Conservation (phyloP, 805 yeast species). For the Hanseniaspora guilliermondii region DNA sequence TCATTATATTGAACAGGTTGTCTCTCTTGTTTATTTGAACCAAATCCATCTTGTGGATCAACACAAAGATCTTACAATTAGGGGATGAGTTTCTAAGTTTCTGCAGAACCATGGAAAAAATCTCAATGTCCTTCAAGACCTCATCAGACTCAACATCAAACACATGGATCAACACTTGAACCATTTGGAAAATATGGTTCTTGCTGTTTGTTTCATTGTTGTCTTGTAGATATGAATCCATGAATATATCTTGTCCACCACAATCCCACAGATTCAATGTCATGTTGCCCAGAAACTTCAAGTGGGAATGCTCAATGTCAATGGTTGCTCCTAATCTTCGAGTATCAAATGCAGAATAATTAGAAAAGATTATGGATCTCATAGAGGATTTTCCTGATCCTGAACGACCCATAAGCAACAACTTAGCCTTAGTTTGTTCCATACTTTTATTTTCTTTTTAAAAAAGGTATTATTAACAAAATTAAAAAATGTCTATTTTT, state of each 20-base stretch:
- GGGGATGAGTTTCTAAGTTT: slow-evolving; percentile 78
- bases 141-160: slow-evolving; percentile 92
- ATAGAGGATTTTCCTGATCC: slow-evolving; percentile 97
- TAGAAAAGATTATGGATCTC: slow-evolving; percentile 91
- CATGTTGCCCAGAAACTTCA: slow-evolving; percentile 87
- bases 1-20: slow-evolving; percentile 72
- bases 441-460: background rate
- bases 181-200: slow-evolving; percentile 88
- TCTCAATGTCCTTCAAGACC: slow-evolving; percentile 84
- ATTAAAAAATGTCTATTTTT: too few species aligned
- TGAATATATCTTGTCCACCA: slow-evolving; percentile 93
- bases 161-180: slow-evolving; percentile 88
- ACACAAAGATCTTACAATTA: slow-evolving; percentile 77
- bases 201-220: slow-evolving; percentile 30
- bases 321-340: slow-evolving; percentile 92
- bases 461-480: too few species aligned
- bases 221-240: slow-evolving; percentile 83
- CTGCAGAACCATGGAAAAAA: slow-evolving; percentile 70
- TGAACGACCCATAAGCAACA: slow-evolving; percentile 73
- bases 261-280: slow-evolving; percentile 95
- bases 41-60: slow-evolving; percentile 91
- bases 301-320: slow-evolving; percentile 94
- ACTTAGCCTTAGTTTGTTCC: slow-evolving; percentile 29
- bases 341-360: slow-evolving; percentile 93
- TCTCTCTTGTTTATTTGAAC: slow-evolving; percentile 77